These are phyloP conservation scores for Phytophthora citrophthora DNA, from an alignment of 352 stramenopile species.

Conservation along the genomic window DNA sequence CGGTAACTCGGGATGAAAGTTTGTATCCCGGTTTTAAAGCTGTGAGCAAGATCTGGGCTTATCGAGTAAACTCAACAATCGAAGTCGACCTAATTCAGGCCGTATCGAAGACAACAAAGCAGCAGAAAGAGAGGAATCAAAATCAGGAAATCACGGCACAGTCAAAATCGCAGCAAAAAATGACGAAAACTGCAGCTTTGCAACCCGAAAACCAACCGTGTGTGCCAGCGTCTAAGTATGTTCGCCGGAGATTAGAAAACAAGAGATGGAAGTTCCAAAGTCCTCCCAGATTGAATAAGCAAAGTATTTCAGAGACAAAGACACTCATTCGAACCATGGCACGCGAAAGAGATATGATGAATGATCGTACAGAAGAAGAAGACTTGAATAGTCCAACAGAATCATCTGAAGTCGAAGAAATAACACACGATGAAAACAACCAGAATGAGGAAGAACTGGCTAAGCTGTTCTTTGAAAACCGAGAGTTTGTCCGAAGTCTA, in stretches of 20 bases:
- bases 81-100: background rate
- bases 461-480: constrained; percentile 71
- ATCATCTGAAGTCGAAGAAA: constrained; percentile 33
- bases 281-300: constrained; percentile 61
- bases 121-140: constrained; percentile 4
- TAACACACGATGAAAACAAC: constrained; percentile 25
- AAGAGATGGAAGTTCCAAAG: constrained; percentile 71
- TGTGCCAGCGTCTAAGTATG: constrained; percentile 44
- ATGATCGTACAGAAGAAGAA: constrained; percentile 11
- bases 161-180: constrained; percentile 1
- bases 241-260: constrained; percentile 70
- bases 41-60: constrained; percentile 72
- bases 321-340: constrained; percentile 26
- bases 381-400: constrained; percentile 21
- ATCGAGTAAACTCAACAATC: constrained; percentile 42
- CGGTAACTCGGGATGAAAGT: constrained; percentile 54
- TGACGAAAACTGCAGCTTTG: background rate
- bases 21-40: constrained; percentile 68
- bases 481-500: constrained; percentile 66
- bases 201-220: background rate
- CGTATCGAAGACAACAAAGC: constrained; percentile 1
- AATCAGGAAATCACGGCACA: background rate
- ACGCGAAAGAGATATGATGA: constrained; percentile 13
- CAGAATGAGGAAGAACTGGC: constrained; percentile 63
- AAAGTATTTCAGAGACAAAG: constrained; percentile 39